A percentile compares a stretch with the other conserved stretches of the same genome.
Conservation (phyloP, 1,284 basidiomycete species). For the Veloboletus limbatus region DNA sequence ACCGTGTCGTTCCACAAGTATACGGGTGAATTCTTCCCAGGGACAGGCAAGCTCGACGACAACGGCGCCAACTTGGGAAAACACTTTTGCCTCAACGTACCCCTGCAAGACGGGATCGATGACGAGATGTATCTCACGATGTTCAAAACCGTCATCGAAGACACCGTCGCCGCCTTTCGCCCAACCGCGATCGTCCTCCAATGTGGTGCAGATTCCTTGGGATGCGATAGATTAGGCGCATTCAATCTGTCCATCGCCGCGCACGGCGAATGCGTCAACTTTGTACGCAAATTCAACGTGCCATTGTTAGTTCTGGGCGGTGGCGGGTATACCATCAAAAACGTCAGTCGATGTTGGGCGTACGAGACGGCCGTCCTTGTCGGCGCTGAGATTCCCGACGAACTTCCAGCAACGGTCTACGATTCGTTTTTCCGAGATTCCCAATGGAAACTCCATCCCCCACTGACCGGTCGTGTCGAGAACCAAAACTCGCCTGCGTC, state of each 20-base stretch:
- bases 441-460: constrained; percentile 90
- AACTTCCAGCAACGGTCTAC: constrained; percentile 87
- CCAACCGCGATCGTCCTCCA: constrained; percentile 93
- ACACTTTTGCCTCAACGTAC: constrained; percentile 95
- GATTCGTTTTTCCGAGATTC: constrained; percentile 92
- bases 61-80: constrained; percentile 86
- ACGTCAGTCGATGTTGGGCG: constrained; percentile 98
- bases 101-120: constrained; percentile 94
- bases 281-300: constrained; percentile 88
- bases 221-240: constrained; percentile 91
- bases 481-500: constrained; percentile 86
- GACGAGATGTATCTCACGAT: constrained; percentile 94
- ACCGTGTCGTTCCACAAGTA: constrained; percentile 99
- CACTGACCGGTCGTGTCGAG: constrained; percentile 86
- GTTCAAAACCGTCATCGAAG: constrained; percentile 96
- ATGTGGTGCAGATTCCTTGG: constrained; percentile 96
- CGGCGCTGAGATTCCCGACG: constrained; percentile 79
- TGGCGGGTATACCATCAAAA: constrained; percentile 94
- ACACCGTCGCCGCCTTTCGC: constrained; percentile 86
- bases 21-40: constrained; percentile 97
- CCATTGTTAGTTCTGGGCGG: constrained; percentile 92
- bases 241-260: constrained; percentile 99
- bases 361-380: constrained; percentile 97
- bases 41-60: constrained; percentile 91
- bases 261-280: constrained; percentile 97